Percentiles rank a stretch among this genome's conserved stretches.
These are phyloP conservation scores for Emergomyces africanus DNA, from an alignment of 2,329 filamentous ascomycete genomes.

Conservation along the genomic window DNA sequence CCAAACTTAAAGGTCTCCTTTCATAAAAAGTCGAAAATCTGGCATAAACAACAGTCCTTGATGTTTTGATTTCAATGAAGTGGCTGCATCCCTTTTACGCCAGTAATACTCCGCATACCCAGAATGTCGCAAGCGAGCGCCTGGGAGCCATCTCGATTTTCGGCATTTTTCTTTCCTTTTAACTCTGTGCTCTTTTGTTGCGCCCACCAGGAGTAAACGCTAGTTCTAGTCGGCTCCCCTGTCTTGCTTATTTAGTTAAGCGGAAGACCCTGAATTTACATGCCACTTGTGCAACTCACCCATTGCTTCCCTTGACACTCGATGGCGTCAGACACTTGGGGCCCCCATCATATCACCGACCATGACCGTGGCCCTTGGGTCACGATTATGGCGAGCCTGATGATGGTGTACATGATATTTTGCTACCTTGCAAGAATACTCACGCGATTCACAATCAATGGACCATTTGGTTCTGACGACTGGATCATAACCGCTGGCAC, in stretches of 20 bases:
- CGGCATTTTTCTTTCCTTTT: not conserved
- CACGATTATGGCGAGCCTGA: slow-evolving; percentile 7
- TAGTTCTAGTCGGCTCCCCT: not conserved
- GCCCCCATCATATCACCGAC: slow-evolving; percentile 8
- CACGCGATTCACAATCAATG: slow-evolving; percentile 11
- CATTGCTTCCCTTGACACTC: not conserved
- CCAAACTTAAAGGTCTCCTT: not conserved
- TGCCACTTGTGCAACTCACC: not conserved
- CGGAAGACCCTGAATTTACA: not conserved
- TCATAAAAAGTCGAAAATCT: not conserved
- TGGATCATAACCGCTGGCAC: slow-evolving; percentile 9
- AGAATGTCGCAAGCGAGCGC: not conserved
- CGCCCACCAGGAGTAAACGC: not conserved
- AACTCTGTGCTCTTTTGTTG: not conserved
- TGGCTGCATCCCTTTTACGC: not conserved
- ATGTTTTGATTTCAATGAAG: not conserved
- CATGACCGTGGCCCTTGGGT: slow-evolving; percentile 10
- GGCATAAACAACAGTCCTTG: not conserved
- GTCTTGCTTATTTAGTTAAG: not conserved
- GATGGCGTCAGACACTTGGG: not conserved
- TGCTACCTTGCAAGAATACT: slow-evolving; percentile 9
- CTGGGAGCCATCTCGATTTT: not conserved
- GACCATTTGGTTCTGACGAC: slow-evolving; percentile 10
- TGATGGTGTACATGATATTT: slow-evolving; percentile 10
- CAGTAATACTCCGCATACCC: not conserved